Conservation (phyloP, 495 filamentous ascomycete genomes). For the Podospora pseudocomata region DNA sequence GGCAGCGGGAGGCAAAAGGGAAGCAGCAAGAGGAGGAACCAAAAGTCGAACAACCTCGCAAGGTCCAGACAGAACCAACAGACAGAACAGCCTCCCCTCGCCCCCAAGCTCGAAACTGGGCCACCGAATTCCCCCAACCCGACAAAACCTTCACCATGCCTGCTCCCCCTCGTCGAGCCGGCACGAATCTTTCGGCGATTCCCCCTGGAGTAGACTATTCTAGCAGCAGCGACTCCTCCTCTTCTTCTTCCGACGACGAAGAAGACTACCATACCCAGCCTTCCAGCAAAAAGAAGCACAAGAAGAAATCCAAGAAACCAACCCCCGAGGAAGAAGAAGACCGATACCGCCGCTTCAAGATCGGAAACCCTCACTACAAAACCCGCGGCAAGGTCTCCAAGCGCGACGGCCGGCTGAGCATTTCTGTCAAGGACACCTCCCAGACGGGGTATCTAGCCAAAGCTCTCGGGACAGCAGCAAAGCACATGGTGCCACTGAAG, state of each 20-base stretch:
- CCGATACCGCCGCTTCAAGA: slow-evolving; percentile 44
- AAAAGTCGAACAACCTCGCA: slow-evolving; percentile 6
- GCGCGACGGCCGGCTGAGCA: slow-evolving; percentile 65
- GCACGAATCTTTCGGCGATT: background rate
- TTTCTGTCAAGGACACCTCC: slow-evolving; percentile 64
- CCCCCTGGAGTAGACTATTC: background rate
- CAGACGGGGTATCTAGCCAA: slow-evolving; percentile 66
- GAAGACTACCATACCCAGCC: slow-evolving; percentile 10
- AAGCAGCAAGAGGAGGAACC: background rate
- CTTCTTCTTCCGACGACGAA: slow-evolving; percentile 30
- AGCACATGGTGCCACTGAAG: slow-evolving; percentile 31
- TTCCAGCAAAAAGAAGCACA: background rate
- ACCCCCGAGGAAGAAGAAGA: slow-evolving; percentile 21
- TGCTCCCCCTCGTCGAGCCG: background rate
- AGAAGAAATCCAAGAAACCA: slow-evolving; percentile 14
- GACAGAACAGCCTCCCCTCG: background rate
- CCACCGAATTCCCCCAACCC: slow-evolving; percentile 3
- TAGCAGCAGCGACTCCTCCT: slow-evolving; percentile 10
- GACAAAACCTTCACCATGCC: slow-evolving; percentile 3
- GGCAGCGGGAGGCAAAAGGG: background rate
- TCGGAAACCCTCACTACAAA: slow-evolving; percentile 61
- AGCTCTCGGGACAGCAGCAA: slow-evolving; percentile 58
- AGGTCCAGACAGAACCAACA: slow-evolving; percentile 12
- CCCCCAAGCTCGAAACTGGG: background rate
- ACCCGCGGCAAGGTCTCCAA: slow-evolving; percentile 64